Evolutionary conservation across 371 early-diverging fungal genomes (phyloP).

Genomic region (Mucor irregularis): DNA sequence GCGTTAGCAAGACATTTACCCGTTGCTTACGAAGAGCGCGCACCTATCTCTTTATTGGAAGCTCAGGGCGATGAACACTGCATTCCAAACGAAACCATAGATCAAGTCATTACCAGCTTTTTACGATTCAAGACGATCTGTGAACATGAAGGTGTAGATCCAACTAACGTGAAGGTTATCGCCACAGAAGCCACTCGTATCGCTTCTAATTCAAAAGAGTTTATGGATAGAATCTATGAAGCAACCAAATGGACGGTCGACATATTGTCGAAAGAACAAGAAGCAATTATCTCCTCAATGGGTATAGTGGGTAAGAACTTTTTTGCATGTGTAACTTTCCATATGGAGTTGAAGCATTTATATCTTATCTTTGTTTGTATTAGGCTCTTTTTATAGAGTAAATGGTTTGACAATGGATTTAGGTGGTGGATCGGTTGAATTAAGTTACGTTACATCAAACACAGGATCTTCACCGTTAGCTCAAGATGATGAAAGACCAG

Average conservation of each 20-base stretch:
- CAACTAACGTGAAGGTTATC: slow-evolving; percentile 42
- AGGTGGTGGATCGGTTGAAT: slow-evolving; percentile 56
- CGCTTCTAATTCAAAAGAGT: slow-evolving; percentile 46
- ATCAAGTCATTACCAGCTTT: slow-evolving; percentile 47
- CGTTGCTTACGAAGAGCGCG: slow-evolving; percentile 54
- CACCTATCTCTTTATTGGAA: slow-evolving; percentile 52
- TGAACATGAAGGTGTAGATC: slow-evolving; percentile 37
- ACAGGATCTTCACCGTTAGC: slow-evolving; percentile 2
- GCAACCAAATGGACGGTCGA: slow-evolving; percentile 45
- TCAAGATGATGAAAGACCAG: slow-evolving; percentile 9
- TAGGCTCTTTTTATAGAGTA: slow-evolving; percentile 49
- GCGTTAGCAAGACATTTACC: slow-evolving; percentile 49
- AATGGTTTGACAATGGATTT: slow-evolving; percentile 58
- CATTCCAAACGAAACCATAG: slow-evolving; percentile 45
- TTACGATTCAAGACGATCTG: slow-evolving; percentile 52
- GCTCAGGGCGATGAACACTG: slow-evolving; percentile 37
- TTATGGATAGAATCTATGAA: slow-evolving; percentile 38
- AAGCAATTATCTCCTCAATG: slow-evolving; percentile 49
- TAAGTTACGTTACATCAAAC: slow-evolving; percentile 41
- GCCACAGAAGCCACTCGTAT: slow-evolving; percentile 61
- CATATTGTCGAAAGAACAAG: slow-evolving; percentile 42
- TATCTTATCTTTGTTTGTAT: not conserved
- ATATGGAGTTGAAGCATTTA: not conserved
- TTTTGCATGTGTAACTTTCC: not conserved
- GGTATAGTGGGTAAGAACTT: slow-evolving; percentile 39